Evolutionary conservation across 192 early-diverging fungal genomes (phyloP).

Genomic region (Coemansia sp.): DNA sequence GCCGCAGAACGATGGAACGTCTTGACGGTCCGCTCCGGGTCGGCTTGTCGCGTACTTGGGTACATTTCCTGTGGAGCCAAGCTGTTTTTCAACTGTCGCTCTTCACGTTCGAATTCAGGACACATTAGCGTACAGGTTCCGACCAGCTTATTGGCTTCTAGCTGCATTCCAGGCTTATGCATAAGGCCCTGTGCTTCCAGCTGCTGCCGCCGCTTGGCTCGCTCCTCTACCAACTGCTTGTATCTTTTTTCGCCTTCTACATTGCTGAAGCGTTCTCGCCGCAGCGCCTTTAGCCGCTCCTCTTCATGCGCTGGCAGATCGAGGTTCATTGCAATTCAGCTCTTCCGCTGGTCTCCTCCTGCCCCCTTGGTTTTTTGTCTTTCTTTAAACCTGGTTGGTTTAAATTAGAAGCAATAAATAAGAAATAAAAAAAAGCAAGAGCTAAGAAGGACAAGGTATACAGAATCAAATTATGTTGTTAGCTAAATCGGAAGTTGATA

Average conservation of each 20-base stretch:
- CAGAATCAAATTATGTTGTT: too few relatives aligned
- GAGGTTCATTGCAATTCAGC: conserved; percentile 25
- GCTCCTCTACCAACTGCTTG: conserved; percentile 61
- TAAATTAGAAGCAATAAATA: too few relatives aligned
- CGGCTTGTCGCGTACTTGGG: conserved; percentile 60
- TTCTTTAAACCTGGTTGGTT: background rate
- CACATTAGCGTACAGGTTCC: conserved; percentile 89
- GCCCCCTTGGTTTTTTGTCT: background rate
- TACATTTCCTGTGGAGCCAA: conserved; percentile 69
- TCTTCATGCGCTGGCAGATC: conserved; percentile 29
- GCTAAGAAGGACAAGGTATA: too few relatives aligned
- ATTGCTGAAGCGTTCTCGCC: conserved; percentile 50
- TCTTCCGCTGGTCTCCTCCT: background rate
- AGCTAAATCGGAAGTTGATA: background rate
- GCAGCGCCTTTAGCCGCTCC: conserved; percentile 41
- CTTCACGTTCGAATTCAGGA: conserved; percentile 81
- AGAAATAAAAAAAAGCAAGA: too few relatives aligned
- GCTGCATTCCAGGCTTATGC: conserved; percentile 57
- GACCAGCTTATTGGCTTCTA: conserved; percentile 63
- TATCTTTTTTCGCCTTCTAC: conserved; percentile 31
- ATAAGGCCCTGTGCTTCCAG: conserved; percentile 60
- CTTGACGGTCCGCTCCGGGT: conserved; percentile 73
- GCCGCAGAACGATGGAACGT: conserved; percentile 81
- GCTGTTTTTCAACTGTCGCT: conserved; percentile 74
- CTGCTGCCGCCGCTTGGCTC: conserved; percentile 60